Percentiles rank a stretch among this genome's conserved stretches.
phyloP scores from a whole-genome alignment of 768 basidiomycete genomes.

The Thelephora aurantiotincta region DNA sequence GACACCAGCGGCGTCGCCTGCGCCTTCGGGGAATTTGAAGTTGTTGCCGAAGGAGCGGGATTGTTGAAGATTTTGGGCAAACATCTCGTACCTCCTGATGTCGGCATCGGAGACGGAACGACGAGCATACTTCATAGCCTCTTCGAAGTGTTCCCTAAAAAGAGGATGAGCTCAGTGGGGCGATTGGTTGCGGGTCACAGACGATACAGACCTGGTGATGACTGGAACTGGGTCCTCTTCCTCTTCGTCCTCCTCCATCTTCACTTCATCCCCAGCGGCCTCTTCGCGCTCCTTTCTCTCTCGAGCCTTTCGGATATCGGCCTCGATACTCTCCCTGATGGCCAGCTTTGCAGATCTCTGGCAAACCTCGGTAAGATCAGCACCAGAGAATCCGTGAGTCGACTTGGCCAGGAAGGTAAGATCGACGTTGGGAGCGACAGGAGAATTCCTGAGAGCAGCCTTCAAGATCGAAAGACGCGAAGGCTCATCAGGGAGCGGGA shows the following conservation, averaged over 20 bases:
- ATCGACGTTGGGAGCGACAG: conserved; percentile 71
- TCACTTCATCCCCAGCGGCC: conserved; percentile 47
- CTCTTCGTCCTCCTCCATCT: conserved; percentile 60
- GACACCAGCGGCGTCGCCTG: conserved; percentile 17
- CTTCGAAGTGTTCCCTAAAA: conserved; percentile 83
- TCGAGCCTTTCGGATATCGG: conserved; percentile 68
- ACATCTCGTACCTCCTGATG: conserved; percentile 97
- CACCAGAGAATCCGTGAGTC: conserved; percentile 98
- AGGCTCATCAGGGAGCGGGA: conserved; percentile 90
- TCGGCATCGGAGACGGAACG: conserved; percentile 95
- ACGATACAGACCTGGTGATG: conserved; percentile 50
- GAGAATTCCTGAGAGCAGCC: conserved; percentile 86
- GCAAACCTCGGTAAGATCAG: conserved; percentile 98
- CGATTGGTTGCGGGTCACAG: neutral
- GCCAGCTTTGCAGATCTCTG: conserved; percentile 96
- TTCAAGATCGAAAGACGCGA: conserved; percentile 86
- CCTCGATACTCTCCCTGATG: conserved; percentile 88
- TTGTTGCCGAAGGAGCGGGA: conserved; percentile 85
- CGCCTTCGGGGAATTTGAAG: conserved; percentile 95
- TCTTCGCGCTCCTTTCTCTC: conserved; percentile 78
- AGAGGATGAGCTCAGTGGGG: conserved; percentile 5
- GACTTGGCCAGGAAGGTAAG: conserved; percentile 77
- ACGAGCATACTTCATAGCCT: conserved; percentile 96
- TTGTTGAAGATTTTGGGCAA: conserved; percentile 83
- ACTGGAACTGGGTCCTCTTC: conserved; percentile 71